Base-by-base conservation (phyloP, 2,329 filamentous ascomycete genomes). In the Alternaria arbusti region DNA sequence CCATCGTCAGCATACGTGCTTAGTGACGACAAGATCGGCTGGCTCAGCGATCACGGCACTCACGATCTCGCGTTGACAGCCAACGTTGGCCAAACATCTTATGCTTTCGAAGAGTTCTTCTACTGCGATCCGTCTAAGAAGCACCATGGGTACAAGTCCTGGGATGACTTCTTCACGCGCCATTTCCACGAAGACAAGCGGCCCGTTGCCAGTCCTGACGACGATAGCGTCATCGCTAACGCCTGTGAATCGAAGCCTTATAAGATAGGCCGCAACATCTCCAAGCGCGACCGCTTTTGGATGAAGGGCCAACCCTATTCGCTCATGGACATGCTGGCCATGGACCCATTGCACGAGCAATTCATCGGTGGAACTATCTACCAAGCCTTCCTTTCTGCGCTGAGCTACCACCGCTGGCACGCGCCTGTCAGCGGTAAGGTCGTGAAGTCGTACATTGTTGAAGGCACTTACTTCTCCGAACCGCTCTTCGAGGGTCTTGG, bases 391-490 rank as follows among this genome's bases (percentile, higher is more conserved):
- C 80, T 93, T 4, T 89, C 85, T 8, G 87, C 89, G 0, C 79
- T 91, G 56, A 89, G 86, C 46, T 92, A 93, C 75, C 90, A 92
- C 77, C 85, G 90, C 25, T 92, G 90, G 90, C 89, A 92, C 78
- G 77, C 87, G 0, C 90, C 90, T n/a, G 85, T 92, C 0, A 85
- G 82, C 6, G 90, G 90, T 1, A 88, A 76, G 6, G 79, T 92
- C 15, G 81, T 83, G 49, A 86, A 87, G 57, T 85, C 86, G 0
- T 88, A 86, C 61, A 82, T 89, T 0, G 75, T 86, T 5, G 85
- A 88, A 22, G 90, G 90, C 2, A 90, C 89, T 0, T 93, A 92
- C 78, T 92, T 89, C 70, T 88, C 87, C 20, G 89, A 91, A 75
- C 84, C 85, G 1, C 74, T 85, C 0, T 87, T 85, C 65, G 83